Conservation (phyloP, 139 green algal species). For the Axilococcus clingmanii region DNA sequence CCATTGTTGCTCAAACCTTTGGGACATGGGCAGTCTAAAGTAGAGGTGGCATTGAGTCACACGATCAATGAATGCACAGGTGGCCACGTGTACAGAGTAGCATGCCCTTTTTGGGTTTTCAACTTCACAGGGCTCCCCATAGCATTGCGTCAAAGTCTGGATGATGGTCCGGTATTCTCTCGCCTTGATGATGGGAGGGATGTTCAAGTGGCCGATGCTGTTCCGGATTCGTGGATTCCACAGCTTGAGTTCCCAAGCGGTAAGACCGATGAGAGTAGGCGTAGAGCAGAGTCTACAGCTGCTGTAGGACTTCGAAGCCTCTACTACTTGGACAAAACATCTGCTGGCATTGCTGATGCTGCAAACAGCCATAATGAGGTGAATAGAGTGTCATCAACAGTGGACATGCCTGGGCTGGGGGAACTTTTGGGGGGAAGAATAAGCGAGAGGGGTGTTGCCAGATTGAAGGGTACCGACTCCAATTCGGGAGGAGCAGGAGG, state of each 20-base stretch:
- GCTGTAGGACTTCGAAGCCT: no score
- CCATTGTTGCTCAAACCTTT: no score
- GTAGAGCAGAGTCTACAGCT: no score
- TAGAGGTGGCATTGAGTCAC: conserved; percentile 12
- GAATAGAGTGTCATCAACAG: conserved; percentile 6
- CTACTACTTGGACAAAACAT: no score
- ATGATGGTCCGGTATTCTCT: background rate
- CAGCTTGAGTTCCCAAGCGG: conserved; percentile 9
- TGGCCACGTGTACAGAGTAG: conserved; percentile 22
- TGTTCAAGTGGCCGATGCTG: conserved; percentile 6
- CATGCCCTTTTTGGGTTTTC: conserved; percentile 58
- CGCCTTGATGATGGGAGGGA: background rate
- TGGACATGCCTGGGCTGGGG: conserved; percentile 14
- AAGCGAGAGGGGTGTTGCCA: no score
- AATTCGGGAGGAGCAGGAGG: conserved; percentile 13
- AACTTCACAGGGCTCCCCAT: conserved; percentile 58
- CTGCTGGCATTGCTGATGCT: background rate
- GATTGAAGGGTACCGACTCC: no score
- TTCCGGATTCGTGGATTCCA: conserved; percentile 16
- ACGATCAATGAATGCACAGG: conserved; percentile 11
- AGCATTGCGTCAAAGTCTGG: conserved; percentile 22
- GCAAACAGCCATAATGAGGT: background rate
- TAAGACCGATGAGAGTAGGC: no score
- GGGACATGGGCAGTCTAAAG: conserved; percentile 1
- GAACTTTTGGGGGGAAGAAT: conserved; percentile 17